phyloP scores from a whole-genome alignment of 1,139 yeast genomes.

The Diutina siamensis region DNA sequence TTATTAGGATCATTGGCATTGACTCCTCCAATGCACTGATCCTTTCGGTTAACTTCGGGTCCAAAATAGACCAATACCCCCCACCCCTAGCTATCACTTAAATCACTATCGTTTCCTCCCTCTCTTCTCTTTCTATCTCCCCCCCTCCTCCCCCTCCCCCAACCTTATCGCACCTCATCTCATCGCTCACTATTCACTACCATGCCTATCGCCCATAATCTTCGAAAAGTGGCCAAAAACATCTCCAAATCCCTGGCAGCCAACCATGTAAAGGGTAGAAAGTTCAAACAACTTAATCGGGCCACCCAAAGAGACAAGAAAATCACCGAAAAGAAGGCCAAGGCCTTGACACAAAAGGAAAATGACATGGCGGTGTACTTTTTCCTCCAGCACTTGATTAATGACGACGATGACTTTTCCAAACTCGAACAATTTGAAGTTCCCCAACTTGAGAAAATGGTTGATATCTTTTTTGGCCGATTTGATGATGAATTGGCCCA shows the following conservation, averaged over 20 bases:
- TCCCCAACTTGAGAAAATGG: constrained; percentile 48
- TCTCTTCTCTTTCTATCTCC: neutral
- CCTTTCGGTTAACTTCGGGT: too few species aligned
- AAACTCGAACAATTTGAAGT: constrained; percentile 31
- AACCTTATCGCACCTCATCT: neutral
- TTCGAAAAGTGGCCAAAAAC: constrained; percentile 60
- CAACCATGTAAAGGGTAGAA: constrained; percentile 82
- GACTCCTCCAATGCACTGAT: too few species aligned
- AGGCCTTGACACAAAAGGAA: constrained; percentile 46
- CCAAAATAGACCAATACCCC: too few species aligned
- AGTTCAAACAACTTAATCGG: constrained; percentile 69
- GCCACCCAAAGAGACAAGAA: constrained; percentile 80
- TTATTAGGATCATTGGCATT: too few species aligned
- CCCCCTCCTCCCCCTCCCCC: neutral
- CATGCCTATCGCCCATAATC: constrained; percentile 75
- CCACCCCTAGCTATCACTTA: too few species aligned
- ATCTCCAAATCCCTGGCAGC: constrained; percentile 42
- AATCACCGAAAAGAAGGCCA: constrained; percentile 44
- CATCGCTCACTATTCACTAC: constrained; percentile 7
- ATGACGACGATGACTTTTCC: constrained; percentile 20
- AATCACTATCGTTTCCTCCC: neutral
- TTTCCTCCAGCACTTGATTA: constrained; percentile 55
- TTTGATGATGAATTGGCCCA: constrained; percentile 61
- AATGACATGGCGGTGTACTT: constrained; percentile 45
- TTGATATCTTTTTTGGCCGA: constrained; percentile 54